Evolutionary conservation across 2,329 filamentous ascomycete genomes (phyloP), one percentile per base, ranked within the genome.

Genomic region (Microascus cirrosus): DNA sequence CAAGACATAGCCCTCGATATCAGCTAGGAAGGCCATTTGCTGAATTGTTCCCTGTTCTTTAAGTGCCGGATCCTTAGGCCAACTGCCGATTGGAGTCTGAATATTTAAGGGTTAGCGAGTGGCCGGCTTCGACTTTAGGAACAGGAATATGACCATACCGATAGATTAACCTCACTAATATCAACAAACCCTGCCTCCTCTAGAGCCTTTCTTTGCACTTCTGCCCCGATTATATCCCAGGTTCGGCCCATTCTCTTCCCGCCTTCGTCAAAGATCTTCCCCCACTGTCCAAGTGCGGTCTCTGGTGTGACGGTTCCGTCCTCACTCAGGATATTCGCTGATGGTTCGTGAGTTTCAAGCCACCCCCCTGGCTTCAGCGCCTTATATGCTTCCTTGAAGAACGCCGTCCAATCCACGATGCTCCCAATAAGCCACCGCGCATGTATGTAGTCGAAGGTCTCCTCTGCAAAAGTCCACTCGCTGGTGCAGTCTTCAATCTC

Each of bases 361-460:
- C 36, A 55, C 24, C 28, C 54, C 4, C 54, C 54, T 12, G 35
- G 54, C 24, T 55, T 55, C 13, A 55, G 25, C 22, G 35, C 22
- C 32, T 45, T 48, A 18, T 39, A 80, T 0, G 76, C 68, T 59
- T 81, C 78, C 15, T 68, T 67, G 59, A 86, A 76, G 7, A 87
- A 69, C 12, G 75, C 69, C 22, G 74, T 71, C 71, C 83, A 87
- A 61, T 83, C 77, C 1, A 72, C 68, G 61, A 86, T 78, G 53
- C 77, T 75, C 20, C 83, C 84, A 2, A 74, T 72, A 69, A 87
- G 74, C 62, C 82, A 65, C 3, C 79, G 76, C 2, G 79, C 76
- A 67, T 85, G 83, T 58, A 87, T 76, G 59, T 79, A 79, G 68
- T 86, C 82, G 63, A 84, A 76, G 61, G 74, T 64, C 36, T 74